Evolutionary conservation across 2,329 filamentous ascomycete species (phyloP).

Genomic region (Cladosporium austrohemisphaericum): DNA sequence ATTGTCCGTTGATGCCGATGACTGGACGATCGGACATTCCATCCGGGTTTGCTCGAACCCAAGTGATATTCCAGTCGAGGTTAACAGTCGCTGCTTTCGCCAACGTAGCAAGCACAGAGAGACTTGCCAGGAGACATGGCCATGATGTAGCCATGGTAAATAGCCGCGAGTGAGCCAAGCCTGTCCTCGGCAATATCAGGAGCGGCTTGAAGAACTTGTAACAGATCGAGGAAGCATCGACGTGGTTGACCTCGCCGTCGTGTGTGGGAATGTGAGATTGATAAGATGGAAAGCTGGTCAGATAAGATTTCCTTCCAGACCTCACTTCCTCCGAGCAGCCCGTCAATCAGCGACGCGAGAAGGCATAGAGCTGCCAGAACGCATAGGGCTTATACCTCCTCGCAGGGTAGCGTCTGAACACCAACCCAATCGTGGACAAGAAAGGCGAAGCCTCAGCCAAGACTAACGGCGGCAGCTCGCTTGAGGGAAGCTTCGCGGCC

Average conservation of each 20-base stretch:
- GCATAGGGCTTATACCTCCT: neutral
- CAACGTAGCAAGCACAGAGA: neutral
- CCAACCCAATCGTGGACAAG: neutral
- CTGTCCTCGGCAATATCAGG: too few species aligned
- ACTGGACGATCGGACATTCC: slow-evolving; percentile 47
- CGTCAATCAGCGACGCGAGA: neutral
- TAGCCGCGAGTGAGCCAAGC: too few species aligned
- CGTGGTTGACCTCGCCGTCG: too few species aligned
- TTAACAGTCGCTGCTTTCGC: slow-evolving; percentile 36
- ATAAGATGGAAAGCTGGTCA: slow-evolving; percentile 9
- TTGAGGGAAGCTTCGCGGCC: neutral
- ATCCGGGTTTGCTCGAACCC: slow-evolving; percentile 55
- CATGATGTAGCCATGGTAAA: neutral
- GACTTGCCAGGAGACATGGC: neutral
- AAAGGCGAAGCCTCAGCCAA: slow-evolving; percentile 1
- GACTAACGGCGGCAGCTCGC: neutral
- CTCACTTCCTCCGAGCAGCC: neutral
- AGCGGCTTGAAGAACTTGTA: too few species aligned
- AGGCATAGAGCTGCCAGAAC: too few species aligned
- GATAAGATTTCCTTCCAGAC: slow-evolving; percentile 1
- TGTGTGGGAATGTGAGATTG: neutral
- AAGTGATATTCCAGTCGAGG: slow-evolving; percentile 53
- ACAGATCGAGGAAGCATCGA: too few species aligned
- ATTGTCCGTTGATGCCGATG: slow-evolving; percentile 71
- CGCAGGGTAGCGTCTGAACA: neutral